Evolutionary conservation across 495 filamentous ascomycete genomes (phyloP).

Genomic region (Cenococcum geophilum): DNA sequence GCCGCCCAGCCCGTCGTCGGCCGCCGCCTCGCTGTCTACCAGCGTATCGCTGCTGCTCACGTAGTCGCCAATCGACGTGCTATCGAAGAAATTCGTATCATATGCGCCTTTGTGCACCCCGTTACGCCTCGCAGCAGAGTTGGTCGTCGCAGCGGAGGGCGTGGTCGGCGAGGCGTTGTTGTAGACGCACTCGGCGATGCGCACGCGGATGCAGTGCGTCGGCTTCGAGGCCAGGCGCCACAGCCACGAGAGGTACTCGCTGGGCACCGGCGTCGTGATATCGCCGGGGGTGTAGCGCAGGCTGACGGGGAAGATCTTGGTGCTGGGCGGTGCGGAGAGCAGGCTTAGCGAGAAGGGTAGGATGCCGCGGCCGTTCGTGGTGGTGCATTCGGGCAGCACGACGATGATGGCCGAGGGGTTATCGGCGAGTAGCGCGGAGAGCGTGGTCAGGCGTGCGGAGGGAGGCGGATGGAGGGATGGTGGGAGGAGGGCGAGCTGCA

Average conservation of each 20-base stretch:
- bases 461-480: conserved; percentile 48
- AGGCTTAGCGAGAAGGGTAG: conserved; percentile 73
- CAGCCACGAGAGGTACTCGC: conserved; percentile 59
- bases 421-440: conserved; percentile 55
- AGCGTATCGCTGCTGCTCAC: conserved; percentile 35
- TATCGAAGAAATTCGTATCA: conserved; percentile 49
- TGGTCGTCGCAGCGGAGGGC: conserved; percentile 17
- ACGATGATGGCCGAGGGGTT: conserved; percentile 71
- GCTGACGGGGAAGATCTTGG: conserved; percentile 80
- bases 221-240: conserved; percentile 81
- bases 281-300: conserved; percentile 83
- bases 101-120: conserved; percentile 38
- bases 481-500: conserved; percentile 62
- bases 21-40: conserved; percentile 24
- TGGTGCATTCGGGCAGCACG: conserved; percentile 87
- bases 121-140: conserved; percentile 3
- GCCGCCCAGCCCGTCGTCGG: conserved; percentile 22
- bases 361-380: conserved; percentile 89
- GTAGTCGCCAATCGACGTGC: conserved; percentile 30
- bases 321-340: conserved; percentile 53
- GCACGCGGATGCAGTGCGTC: conserved; percentile 82
- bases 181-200: conserved; percentile 68
- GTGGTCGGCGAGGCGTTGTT: conserved; percentile 46
- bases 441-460: conserved; percentile 49
- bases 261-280: conserved; percentile 83